phyloP scores from a whole-genome alignment of 2,329 filamentous ascomycete species.

The Pseudogymnoascus sp. region DNA sequence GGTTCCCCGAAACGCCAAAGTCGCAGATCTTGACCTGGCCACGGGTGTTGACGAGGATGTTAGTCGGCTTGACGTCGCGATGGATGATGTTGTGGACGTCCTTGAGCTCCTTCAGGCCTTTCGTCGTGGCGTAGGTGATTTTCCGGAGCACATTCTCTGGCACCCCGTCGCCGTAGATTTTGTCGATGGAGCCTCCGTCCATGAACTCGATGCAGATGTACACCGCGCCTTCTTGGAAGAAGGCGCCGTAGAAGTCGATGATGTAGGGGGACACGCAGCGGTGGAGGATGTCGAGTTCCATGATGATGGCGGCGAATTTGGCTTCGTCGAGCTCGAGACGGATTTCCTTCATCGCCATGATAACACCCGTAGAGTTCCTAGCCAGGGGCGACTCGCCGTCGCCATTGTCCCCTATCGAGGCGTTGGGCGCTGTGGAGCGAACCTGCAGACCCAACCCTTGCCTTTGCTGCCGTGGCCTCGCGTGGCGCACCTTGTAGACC shows the following conservation, averaged over 20 bases:
- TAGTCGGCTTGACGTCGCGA: conserved; percentile 97
- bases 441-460: conserved; percentile 52
- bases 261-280: conserved; percentile 93
- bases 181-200: conserved; percentile 97
- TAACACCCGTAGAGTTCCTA: conserved; percentile 53
- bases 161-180: conserved; percentile 83
- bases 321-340: conserved; percentile 90
- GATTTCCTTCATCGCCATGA: conserved; percentile 99
- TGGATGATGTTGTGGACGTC: conserved; percentile 99
- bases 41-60: conserved; percentile 82
- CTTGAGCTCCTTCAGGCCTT: conserved; percentile 87
- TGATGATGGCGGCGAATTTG: conserved; percentile 94
- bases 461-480: conserved; percentile 52
- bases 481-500: conserved; percentile 91
- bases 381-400: conserved; percentile 20
- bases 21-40: conserved; percentile 98
- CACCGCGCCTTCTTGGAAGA: conserved; percentile 97
- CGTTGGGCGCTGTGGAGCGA: conserved; percentile 26
- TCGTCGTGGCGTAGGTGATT: conserved; percentile 81
- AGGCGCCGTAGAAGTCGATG: conserved; percentile 97
- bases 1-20: conserved; percentile 92
- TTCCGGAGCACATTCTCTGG: conserved; percentile 84
- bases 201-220: conserved; percentile 99
- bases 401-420: conserved; percentile 17
- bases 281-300: conserved; percentile 93